Base-by-base conservation (phyloP, 2,329 filamentous ascomycete genomes). In the Myotisia sp. region DNA sequence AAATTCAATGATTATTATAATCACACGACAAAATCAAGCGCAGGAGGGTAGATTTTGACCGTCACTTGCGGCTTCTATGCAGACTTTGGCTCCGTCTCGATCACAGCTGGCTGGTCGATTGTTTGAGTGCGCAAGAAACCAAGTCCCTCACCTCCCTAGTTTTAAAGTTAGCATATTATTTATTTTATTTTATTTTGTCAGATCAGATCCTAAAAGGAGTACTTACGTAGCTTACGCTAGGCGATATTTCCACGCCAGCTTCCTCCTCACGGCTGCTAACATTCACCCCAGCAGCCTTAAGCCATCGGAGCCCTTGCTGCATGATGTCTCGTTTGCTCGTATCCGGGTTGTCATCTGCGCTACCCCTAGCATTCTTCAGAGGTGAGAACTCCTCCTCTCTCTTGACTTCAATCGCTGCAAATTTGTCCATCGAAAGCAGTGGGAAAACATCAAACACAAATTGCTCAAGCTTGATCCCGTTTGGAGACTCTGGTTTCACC, bases 391-490 rank as follows among this genome's bases (percentile, higher is more conserved):
- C 90, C 47, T 98, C 90, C 65, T 94, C 86, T 41, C 90, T 83
- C 59, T 77, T 83, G 34, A 98, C 90, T 63, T 98, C 90, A 64
- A 95, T 79, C 60, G 78, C 92, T 16, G 86, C 90, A 53, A 98
- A 98, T 63, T 92, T 85, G 45, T 77, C 70, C 43, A 98, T 74
- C 12, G 77, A 65, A 34, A 92, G 67, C 67, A 87, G 71, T 41
- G 87, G 86, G 70, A 98, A 98, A 53, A 92, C 90, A 55, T 98
- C 90, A 54, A 98, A 98, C 41, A 98, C 86, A 50, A 95, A 98
- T 62, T 95, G 90, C 70, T 98, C 90, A 24, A 98, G 74, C 70
- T 98, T 98, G 71, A 98, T 86, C 46, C 90, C 90, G 54, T 98
- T 98, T 44, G 90, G 84, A 65, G 85, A 90, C 57, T 85, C 76